Evolutionary conservation across 768 basidiomycete species (phyloP), one percentile per base, ranked within the genome.

Genomic region (Cystofilobasidium macerans): DNA sequence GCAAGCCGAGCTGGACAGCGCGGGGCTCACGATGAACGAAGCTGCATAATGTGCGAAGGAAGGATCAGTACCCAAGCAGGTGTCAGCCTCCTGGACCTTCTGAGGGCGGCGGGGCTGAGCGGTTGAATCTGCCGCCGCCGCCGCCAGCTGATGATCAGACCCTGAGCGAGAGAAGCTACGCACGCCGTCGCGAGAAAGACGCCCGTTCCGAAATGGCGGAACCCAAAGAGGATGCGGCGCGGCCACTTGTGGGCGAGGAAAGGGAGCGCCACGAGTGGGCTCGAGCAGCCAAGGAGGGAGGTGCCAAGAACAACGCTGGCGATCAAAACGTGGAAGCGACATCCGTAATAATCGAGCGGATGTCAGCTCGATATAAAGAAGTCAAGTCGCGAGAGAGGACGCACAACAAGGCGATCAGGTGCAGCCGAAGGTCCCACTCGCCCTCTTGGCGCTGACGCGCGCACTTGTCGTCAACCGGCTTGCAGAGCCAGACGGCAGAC

Each of bases 11-110:
- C n/a, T n/a, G n/a, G n/a, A n/a, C n/a, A n/a, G n/a, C n/a, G n/a
- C n/a, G n/a, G n/a, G n/a, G n/a, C n/a, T n/a, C n/a, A n/a, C n/a
- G 71, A 57, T 77, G 77, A 18, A 74, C 71, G 58, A 74, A 76
- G 1, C 51, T 54, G 28, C 18, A 20, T n/a, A n/a, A n/a, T 2
- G 6, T 5, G 51, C 3, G n/a, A 2, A 20, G 18, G 30, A 14
- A 1, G 51, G 13, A n/a, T 3, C 42, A n/a, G n/a, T n/a, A n/a
- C n/a, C n/a, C n/a, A n/a, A n/a, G n/a, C n/a, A n/a, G n/a, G 38
- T 45, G 8, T 45, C 18, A 45, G 43, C 43, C 9, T 45, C 24
- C 7, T 7, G 18, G 48, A 26, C 48, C 6, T 8, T 3, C 7
- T 26, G 48, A 6, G 48, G 24, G 8, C 12, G 48, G 47, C 20